A percentile compares a stretch with the other conserved stretches of the same genome.
Conservation (phyloP, 495 filamentous ascomycete genomes). For the Echria macrotheca region DNA sequence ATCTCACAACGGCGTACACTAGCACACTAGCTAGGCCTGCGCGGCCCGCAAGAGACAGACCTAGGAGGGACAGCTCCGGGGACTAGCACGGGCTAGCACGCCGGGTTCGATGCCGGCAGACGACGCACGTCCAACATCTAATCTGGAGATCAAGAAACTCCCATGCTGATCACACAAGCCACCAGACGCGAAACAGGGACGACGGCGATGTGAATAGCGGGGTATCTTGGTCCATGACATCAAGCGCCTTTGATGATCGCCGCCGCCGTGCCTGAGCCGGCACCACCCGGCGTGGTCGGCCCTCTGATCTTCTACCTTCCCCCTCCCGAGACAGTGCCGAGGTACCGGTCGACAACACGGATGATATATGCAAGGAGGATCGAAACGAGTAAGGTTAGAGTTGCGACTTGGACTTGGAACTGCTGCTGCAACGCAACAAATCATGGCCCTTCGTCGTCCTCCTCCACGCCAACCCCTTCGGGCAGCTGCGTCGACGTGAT, state of each 20-base stretch:
- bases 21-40: too few relatives aligned
- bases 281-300: too few relatives aligned
- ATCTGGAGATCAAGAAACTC: conserved; percentile 1
- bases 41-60: too few relatives aligned
- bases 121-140: neutral
- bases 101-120: neutral
- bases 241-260: too few relatives aligned
- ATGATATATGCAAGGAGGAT: too few relatives aligned
- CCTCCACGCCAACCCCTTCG: conserved; percentile 29
- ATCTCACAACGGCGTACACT: too few relatives aligned
- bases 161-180: neutral
- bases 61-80: neutral
- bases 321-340: too few relatives aligned
- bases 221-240: neutral
- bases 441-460: too few relatives aligned
- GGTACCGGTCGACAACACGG: too few relatives aligned
- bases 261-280: too few relatives aligned
- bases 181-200: neutral
- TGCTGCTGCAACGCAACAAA: neutral
- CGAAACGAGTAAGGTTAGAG: too few relatives aligned
- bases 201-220: neutral
- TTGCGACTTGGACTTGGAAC: neutral
- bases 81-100: neutral
- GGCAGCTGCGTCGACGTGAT: conserved; percentile 68
- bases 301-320: too few relatives aligned